Conservation (phyloP, 192 early-diverging fungal species). For the Rhizophagus sp. region DNA sequence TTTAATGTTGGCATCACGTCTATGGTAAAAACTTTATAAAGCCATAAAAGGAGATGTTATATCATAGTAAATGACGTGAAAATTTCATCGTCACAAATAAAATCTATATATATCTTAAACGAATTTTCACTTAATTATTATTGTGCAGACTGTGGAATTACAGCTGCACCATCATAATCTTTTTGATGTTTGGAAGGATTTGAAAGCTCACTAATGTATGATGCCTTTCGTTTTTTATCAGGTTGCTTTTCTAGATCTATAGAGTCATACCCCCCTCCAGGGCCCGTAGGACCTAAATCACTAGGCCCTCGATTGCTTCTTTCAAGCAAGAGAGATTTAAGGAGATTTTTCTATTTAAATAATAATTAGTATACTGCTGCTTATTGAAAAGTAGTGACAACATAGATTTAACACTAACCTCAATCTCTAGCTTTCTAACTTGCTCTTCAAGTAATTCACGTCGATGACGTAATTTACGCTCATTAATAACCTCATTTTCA, state of each 20-base stretch:
- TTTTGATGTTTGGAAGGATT: constrained; percentile 24
- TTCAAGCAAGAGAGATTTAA: constrained; percentile 23
- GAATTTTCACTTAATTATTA: background rate
- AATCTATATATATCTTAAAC: background rate
- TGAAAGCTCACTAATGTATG: background rate
- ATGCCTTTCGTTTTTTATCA: constrained; percentile 25
- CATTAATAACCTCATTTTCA: constrained; percentile 29
- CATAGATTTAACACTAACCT: background rate
- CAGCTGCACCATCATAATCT: constrained; percentile 11
- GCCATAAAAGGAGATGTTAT: background rate
- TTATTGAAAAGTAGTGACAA: background rate
- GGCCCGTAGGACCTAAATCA: background rate
- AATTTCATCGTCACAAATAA: background rate
- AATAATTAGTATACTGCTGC: background rate
- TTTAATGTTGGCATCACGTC: background rate
- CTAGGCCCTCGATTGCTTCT: background rate
- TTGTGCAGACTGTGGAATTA: background rate
- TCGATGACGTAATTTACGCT: constrained; percentile 19
- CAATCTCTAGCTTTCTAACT: constrained; percentile 25
- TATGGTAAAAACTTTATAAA: too few species aligned
- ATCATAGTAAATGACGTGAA: background rate
- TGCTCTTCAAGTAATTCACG: constrained; percentile 18
- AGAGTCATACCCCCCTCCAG: background rate
- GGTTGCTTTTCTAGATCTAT: background rate
- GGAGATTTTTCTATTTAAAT: constrained; percentile 29